Conservation (phyloP, 192 early-diverging fungal genomes). For the Backusella westeae region DNA sequence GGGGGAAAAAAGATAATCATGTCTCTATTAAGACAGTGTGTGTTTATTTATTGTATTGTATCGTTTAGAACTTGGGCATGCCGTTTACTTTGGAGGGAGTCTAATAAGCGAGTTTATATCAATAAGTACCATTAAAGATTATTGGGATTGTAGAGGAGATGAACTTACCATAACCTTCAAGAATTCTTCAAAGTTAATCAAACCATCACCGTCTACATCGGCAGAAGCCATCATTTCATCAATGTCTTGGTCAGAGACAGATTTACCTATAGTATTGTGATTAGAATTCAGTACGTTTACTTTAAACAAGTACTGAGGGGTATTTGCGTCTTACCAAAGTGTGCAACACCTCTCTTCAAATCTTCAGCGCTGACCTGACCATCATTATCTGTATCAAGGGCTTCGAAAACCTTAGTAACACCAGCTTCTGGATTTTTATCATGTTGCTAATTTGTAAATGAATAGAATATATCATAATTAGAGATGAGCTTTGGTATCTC, state of each 20-base stretch:
- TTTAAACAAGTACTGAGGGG: background rate
- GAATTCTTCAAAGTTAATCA: conserved; percentile 91
- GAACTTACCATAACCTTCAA: conserved; percentile 65
- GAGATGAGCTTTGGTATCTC: background rate
- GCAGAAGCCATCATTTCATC: conserved; percentile 43
- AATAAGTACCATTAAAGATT: background rate
- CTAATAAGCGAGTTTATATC: background rate
- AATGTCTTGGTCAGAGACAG: conserved; percentile 4
- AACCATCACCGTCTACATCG: conserved; percentile 84
- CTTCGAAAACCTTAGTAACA: conserved; percentile 20
- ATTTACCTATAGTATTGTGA: background rate
- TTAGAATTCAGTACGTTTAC: background rate
- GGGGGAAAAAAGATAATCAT: background rate
- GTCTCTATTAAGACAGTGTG: background rate
- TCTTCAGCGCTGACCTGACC: conserved; percentile 29
- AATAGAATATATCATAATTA: background rate
- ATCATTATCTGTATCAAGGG: conserved; percentile 30
- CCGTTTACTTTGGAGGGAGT: conserved; percentile 17
- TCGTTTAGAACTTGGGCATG: background rate
- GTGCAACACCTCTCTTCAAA: conserved; percentile 21
- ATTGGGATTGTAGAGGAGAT: background rate
- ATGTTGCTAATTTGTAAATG: conserved; percentile 22
- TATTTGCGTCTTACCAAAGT: conserved; percentile 28
- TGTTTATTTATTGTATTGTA: background rate
- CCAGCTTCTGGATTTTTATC: conserved; percentile 31